These are phyloP conservation scores for Eucalyptus fibrosa DNA, from an alignment of 345 rosid genomes.

Conservation along the genomic window DNA sequence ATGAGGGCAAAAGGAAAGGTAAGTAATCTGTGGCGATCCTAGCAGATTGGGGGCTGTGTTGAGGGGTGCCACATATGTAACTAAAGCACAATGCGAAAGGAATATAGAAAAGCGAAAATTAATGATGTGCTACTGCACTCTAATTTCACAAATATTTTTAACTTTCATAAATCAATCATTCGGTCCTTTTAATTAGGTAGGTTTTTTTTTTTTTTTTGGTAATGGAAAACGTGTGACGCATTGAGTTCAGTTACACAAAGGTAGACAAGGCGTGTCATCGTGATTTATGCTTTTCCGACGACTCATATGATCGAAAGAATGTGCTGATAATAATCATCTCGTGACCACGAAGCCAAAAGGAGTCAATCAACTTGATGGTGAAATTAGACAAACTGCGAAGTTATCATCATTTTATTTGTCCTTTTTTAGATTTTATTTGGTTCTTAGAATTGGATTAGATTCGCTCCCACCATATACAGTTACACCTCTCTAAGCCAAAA, in stretches of 20 bases:
- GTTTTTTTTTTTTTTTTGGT: background rate
- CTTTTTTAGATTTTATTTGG: background rate
- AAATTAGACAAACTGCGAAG: background rate
- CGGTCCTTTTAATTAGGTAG: background rate
- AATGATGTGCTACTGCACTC: background rate
- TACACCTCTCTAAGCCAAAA: background rate
- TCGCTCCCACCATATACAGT: background rate
- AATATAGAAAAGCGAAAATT: background rate
- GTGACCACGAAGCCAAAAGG: background rate
- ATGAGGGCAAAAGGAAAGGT: no score
- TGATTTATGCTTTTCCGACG: background rate
- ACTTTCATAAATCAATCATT: background rate
- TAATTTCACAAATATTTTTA: background rate
- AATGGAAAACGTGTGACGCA: background rate
- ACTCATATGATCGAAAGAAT: background rate
- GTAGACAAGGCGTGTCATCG: background rate
- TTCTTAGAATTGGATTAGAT: background rate
- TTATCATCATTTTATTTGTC: background rate
- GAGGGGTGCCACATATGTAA: no score
- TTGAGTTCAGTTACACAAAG: background rate
- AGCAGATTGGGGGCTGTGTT: no score
- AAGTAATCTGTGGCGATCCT: no score
- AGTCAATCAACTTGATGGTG: background rate
- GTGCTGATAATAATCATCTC: background rate
- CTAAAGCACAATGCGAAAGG: background rate